phyloP scores from a whole-genome alignment of 2,329 filamentous ascomycete species.

The Magnaporthiopsis incrustans region DNA sequence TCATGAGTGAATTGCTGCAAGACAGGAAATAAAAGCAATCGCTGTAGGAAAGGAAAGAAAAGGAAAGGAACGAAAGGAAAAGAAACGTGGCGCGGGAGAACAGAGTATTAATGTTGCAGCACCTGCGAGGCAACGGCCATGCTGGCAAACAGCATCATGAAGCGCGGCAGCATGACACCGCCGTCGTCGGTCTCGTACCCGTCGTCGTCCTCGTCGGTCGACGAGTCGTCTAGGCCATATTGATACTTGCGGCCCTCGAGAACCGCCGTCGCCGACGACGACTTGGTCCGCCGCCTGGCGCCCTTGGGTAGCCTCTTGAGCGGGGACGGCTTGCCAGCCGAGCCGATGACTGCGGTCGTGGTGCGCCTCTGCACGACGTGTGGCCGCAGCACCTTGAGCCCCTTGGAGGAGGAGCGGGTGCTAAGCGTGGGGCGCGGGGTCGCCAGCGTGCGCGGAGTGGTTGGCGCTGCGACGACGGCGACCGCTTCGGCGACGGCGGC shows the following conservation, averaged over 20 bases:
- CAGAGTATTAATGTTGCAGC: constrained; percentile 8
- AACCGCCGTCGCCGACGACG: constrained; percentile 5
- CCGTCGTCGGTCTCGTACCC: neutral
- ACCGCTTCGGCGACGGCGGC: neutral
- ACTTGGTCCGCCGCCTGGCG: constrained; percentile 7
- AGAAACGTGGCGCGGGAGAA: neutral
- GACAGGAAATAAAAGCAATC: too few relatives aligned
- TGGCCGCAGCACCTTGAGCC: neutral
- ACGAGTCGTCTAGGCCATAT: neutral
- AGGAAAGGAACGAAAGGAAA: neutral
- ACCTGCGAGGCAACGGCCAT: constrained; percentile 18
- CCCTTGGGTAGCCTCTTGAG: constrained; percentile 7
- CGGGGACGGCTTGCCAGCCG: neutral
- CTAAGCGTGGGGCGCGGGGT: neutral
- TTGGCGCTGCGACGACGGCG: neutral
- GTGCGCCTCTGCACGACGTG: constrained; percentile 5
- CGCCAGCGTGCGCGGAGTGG: too few relatives aligned
- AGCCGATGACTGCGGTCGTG: constrained; percentile 4
- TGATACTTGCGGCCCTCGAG: constrained; percentile 5
- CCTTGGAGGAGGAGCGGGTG: constrained; percentile 1
- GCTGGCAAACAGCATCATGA: constrained; percentile 23
- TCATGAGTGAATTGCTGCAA: too few relatives aligned
- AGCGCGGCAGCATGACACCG: constrained; percentile 15
- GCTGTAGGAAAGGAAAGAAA: too few relatives aligned
- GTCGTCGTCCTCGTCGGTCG: constrained; percentile 1